Base-by-base conservation (phyloP, 306 rosid genomes). In the Biancaea sappan region DNA sequence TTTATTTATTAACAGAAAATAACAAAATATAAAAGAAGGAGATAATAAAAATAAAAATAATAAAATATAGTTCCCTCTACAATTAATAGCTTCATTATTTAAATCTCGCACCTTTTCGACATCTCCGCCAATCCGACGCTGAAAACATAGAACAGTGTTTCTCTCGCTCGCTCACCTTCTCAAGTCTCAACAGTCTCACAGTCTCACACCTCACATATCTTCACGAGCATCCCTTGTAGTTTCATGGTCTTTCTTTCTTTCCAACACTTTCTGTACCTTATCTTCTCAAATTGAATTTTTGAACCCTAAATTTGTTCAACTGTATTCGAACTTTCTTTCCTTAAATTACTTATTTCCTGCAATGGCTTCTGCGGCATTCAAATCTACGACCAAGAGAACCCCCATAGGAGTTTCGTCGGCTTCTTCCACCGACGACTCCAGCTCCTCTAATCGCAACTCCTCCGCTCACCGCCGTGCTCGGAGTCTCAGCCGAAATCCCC, bases 281-380 rank as follows among this genome's bases (percentile, higher is more conserved):
- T 10, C 58, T 66, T 29, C n/a, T 66, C 35, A 4, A n/a, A 12
- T 46, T 48, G 41, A 29, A 48, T 68, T 7, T 34, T 63, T 24
- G 56, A 73, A 38, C 66, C 84, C 76, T 53, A 71, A 19, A 24
- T 50, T 72, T 48, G 57, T 53, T 35, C 66, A 11, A 22, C 5
- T 16, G 1, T 2, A 46, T 74, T 6, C 35, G 2, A 1, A 11
- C 3, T 53, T 14, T 5, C 19, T 37, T 16, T 12, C 35, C 2
- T 21, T 24, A 3, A 18, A 19, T 51, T 61, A 24, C 16, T 40
- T 51, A 8, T 14, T 5, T 26, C 18, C 31, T 5, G 11, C 40
- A 32, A 92, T 92, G 98, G 99, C 99, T 60, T 87, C 96, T 9
- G 86, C 99, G 14, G 98, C 99, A 34, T 95, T 95, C 93, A 95